Evolutionary conservation across 441 rosid species (phyloP).

Genomic region (Pelargonium fulgidum): DNA sequence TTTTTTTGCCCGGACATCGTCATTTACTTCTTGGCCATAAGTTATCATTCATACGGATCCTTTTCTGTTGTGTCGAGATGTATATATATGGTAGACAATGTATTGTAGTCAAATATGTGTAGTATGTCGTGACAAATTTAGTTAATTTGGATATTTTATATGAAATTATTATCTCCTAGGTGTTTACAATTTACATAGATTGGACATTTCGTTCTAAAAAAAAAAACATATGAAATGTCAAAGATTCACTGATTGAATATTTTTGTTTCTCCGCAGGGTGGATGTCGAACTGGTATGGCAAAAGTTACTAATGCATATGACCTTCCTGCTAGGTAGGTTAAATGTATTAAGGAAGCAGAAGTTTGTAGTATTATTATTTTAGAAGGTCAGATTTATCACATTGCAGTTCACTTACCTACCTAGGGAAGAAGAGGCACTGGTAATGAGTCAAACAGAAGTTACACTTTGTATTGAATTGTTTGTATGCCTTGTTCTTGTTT

Average conservation of each 20-base stretch:
- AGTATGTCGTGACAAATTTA: neutral
- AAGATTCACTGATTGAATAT: conserved; percentile 2
- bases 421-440: conserved; percentile 4
- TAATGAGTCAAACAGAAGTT: neutral
- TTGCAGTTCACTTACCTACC: conserved; percentile 5
- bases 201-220: neutral
- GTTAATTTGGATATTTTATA: neutral
- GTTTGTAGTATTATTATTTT: neutral
- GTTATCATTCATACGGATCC: neutral
- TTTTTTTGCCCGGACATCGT: neutral
- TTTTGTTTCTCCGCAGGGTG: conserved; percentile 60
- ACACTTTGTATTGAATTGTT: too few relatives aligned
- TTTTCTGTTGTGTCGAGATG: neutral
- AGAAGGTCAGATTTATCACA: neutral
- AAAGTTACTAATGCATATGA: conserved; percentile 96
- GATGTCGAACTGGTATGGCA: conserved; percentile 97
- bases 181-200: neutral
- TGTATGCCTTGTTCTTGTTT: neutral
- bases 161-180: neutral
- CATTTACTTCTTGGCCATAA: neutral
- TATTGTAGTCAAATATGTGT: neutral
- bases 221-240: neutral
- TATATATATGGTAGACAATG: neutral
- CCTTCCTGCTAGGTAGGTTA: conserved; percentile 85
- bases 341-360: neutral